Conservation (phyloP, 2,329 filamentous ascomycete species). For the Colletotrichum sp. region DNA sequence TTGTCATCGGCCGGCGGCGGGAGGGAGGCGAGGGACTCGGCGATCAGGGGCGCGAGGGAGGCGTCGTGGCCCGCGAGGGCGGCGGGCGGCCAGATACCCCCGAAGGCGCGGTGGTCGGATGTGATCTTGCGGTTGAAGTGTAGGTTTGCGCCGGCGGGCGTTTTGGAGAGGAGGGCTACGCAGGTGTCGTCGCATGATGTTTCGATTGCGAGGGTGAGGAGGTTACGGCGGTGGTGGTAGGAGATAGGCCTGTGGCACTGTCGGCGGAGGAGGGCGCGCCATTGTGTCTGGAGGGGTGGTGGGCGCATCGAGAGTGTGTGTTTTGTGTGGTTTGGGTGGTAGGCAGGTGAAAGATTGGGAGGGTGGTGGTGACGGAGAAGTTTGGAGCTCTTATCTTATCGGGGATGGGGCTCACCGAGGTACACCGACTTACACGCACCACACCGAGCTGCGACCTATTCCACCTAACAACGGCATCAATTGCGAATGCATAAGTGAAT, state of each 20-base stretch:
- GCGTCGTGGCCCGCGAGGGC: conserved; percentile 79
- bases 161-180: conserved; percentile 78
- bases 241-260: neutral
- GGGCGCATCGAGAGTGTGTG: neutral
- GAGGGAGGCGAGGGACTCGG: conserved; percentile 64
- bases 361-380: neutral
- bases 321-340: neutral
- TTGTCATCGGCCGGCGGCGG: conserved; percentile 27
- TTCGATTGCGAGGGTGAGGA: conserved; percentile 76
- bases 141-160: conserved; percentile 54
- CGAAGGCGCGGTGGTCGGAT: conserved; percentile 75
- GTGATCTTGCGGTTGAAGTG: conserved; percentile 85
- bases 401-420: conserved; percentile 1
- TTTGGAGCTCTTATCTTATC: conserved; percentile 21
- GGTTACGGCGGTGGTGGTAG: conserved; percentile 27
- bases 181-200: conserved; percentile 93
- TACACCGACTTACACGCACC: conserved; percentile 12
- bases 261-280: neutral
- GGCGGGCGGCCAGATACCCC: conserved; percentile 80
- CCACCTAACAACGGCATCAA: neutral
- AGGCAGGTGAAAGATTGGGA: too few species aligned
- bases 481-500: neutral
- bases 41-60: conserved; percentile 71
- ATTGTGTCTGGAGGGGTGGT: neutral
- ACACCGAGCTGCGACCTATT: neutral